These are phyloP conservation scores for Trichoderma polysporum DNA, from an alignment of 2,329 filamentous ascomycete genomes.

Conservation along the genomic window DNA sequence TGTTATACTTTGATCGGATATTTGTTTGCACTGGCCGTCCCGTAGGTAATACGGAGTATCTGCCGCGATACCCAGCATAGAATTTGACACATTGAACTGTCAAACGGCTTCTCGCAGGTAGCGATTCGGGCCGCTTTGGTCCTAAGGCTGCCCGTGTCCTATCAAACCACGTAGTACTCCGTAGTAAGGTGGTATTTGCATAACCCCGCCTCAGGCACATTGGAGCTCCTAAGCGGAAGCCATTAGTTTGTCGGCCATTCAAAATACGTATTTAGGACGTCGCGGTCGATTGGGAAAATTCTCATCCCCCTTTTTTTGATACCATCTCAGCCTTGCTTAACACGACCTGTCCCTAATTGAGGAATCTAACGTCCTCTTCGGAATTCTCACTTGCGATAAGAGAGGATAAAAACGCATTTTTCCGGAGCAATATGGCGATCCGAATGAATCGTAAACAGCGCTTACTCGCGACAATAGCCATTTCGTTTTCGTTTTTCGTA, in stretches of 20 bases:
- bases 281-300: not conserved
- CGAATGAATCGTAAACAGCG: conserved; percentile 42
- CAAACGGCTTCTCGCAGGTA: not conserved
- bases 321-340: not conserved
- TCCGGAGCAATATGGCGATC: conserved; percentile 7
- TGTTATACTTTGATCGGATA: not conserved
- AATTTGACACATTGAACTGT: not conserved
- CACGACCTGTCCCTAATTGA: not conserved
- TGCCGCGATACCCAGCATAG: not conserved
- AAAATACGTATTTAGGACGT: not conserved
- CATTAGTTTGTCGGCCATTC: not conserved
- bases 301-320: conserved; percentile 3
- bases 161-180: not conserved
- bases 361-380: not conserved
- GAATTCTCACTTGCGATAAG: not conserved
- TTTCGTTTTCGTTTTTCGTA: conserved; percentile 52
- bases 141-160: not conserved
- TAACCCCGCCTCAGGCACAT: conserved; percentile 11
- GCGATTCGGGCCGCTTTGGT: not conserved
- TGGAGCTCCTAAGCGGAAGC: not conserved
- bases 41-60: not conserved
- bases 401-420: not conserved
- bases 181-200: not conserved
- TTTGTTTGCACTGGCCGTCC: not conserved
- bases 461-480: conserved; percentile 47